A percentile compares a stretch with the other conserved stretches of the same genome.
Conservation (phyloP, 148 eudicot species). For the Agrostemma githago region DNA sequence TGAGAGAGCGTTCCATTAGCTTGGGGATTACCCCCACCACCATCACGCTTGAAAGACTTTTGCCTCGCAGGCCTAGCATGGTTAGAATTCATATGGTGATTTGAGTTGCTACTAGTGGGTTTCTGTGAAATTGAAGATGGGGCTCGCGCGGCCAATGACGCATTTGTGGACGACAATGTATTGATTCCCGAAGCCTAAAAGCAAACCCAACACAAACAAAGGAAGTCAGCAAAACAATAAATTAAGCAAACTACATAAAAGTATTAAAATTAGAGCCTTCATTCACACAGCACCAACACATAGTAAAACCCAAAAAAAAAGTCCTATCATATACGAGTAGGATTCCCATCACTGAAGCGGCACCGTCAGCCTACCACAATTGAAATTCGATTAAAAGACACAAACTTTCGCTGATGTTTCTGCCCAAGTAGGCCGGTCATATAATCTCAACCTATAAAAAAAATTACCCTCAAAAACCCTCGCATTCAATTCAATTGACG, state of each 20-base stretch:
- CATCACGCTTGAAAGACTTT: slow-evolving; percentile 56
- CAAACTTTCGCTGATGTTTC: too few relatives aligned
- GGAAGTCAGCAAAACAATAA: neutral
- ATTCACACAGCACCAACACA: neutral
- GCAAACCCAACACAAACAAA: neutral
- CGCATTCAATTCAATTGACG: neutral
- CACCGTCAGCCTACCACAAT: neutral
- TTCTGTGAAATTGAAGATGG: slow-evolving; percentile 29
- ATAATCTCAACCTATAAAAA: too few relatives aligned
- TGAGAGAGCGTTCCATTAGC: slow-evolving; percentile 60
- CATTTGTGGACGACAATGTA: slow-evolving; percentile 26
- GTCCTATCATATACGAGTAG: too few relatives aligned
- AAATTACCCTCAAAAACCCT: neutral
- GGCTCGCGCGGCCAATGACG: slow-evolving; percentile 6
- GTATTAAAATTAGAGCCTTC: neutral
- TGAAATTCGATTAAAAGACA: neutral
- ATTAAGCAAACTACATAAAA: neutral
- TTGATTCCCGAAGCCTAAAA: slow-evolving; percentile 42
- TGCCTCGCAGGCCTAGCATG: slow-evolving; percentile 53
- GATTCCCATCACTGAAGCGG: neutral
- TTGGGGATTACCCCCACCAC: slow-evolving; percentile 44
- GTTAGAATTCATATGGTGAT: slow-evolving; percentile 37
- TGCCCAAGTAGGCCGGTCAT: too few relatives aligned
- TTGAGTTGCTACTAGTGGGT: slow-evolving; percentile 33
- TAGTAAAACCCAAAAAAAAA: neutral